Evolutionary conservation across 371 early-diverging fungal species (phyloP), one percentile per base, ranked within the genome.

Genomic region (Zychaea mexicana): DNA sequence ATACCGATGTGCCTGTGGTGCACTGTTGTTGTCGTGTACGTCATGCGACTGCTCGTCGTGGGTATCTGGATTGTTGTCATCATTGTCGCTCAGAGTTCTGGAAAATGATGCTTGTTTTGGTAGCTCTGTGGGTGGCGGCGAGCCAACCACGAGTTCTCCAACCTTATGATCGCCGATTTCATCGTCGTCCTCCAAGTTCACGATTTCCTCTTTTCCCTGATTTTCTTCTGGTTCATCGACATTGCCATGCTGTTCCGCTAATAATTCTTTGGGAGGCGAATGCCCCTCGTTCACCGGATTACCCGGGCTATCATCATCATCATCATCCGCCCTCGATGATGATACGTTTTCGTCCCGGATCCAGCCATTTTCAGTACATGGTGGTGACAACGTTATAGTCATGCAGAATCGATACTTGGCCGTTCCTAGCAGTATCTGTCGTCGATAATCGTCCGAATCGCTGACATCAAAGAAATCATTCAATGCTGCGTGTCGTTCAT

Each of bases 381-480:
- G 73, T n/a, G 62, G 54, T 3, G 67, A 49, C 2, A 81, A 45
- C 13, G 45, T 52, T 0, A 81, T 53, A 1, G 73, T 70, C 1
- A 68, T 42, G 10, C 70, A 45, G 49, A 81, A 78, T 3, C 82
- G 72, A 28, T 75, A 78, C 7, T 68, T 58, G 0, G 82, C 79
- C 2, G 62, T 66, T 5, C 82, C 82, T 2, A 81, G 36, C 12
- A 81, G 52, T 2, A 77, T 31, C 0, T 73, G 60, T 46, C 76
- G 70, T 19, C 79, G 64, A 17, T 64, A 67, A 33, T 73, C 77
- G 9, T 66, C 70, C 10, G 77, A 70, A 59, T 74, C 72, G 2
- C n/a, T n/a, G n/a, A 81, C 77, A 52, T 81, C 82, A 73, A 81
- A 81, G 56, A 78, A 81, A 24, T 81, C 79, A 65, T 77, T 53